These are phyloP conservation scores for Umbelopsis sp. DNA, from an alignment of 371 early-diverging fungal species.

Conservation along the genomic window DNA sequence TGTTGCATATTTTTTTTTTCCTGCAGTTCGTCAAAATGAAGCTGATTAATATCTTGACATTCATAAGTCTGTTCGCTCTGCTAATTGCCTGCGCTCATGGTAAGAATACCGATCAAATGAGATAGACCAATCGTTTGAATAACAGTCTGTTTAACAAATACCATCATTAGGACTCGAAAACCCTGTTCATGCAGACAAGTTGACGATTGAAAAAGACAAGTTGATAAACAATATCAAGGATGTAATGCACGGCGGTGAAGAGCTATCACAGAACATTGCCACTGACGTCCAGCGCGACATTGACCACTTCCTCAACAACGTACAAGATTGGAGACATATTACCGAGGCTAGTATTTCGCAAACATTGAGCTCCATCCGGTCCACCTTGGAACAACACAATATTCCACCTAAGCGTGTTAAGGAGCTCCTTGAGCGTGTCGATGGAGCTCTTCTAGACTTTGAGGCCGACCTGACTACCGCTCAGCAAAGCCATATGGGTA, in stretches of 20 bases:
- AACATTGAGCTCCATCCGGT: neutral
- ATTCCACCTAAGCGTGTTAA: conserved; percentile 6
- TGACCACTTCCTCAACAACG: neutral
- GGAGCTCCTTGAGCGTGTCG: neutral
- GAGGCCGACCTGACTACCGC: conserved; percentile 14
- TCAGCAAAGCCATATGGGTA: conserved; percentile 2
- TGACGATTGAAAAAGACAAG: conserved; percentile 4
- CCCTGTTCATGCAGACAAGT: neutral
- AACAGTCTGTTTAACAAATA: neutral
- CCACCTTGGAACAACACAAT: neutral
- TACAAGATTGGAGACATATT: conserved; percentile 16
- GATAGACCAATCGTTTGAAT: neutral
- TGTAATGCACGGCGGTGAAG: neutral
- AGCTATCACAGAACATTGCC: neutral
- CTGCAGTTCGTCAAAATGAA: neutral
- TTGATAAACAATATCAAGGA: neutral
- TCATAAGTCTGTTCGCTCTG: neutral
- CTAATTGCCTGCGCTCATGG: neutral
- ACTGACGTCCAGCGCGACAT: neutral
- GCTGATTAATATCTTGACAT: neutral
- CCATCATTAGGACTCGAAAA: neutral
- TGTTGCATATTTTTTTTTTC: neutral
- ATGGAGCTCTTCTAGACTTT: conserved; percentile 16
- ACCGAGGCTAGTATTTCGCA: conserved; percentile 16
- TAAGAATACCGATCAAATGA: neutral